Base-by-base conservation (phyloP, 306 rosid genomes). In the Pterocarpus macrocarpus region DNA sequence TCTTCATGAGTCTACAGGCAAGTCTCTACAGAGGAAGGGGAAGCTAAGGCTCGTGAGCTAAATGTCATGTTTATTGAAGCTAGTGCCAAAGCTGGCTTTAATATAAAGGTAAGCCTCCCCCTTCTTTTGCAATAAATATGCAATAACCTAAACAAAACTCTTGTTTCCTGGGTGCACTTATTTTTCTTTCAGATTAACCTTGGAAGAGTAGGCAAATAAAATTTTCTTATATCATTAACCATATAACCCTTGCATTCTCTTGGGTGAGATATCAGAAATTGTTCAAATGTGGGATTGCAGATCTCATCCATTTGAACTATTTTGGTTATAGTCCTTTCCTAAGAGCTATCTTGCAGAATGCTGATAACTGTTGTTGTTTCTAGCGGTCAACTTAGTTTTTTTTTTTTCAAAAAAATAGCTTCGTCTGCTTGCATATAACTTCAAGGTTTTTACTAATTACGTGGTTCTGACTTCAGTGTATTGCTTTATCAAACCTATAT, bases 1-100 rank as follows among this genome's bases (percentile, higher is more conserved):
- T 74, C 49, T 74, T 12, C 22, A 64, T 17, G 78, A 69, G 36
- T 80, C 47, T 73, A 8, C 81, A 86, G 89, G 83, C 87, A 83
- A 83, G 89, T 86, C 53, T 83, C 85, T 28, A 80, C 83, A 71
- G 87, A 86, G 83, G 89, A 86, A 86, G 87, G 83, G 63, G 87
- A 86, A 83, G 87, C 89, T 4, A 83, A 83, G 65, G 80, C 89
- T 34, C 89, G 80, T 34, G 89, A 86, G 50, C 69, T 82, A 12
- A 86, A 86, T 10, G 85, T 71, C 73, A 79, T 86, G 87, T 86
- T 83, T 65, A 75, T 83, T 76, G 87, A 80, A 86, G 83, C 89
- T 56, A 86, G 89, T 53, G 80, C 87, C 65, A 86, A 86, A 64
- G 85, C 82, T 64, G 85, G 85, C 14, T 82, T 83, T 71, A 86